These are phyloP conservation scores for Talaromyces funiculosus DNA, from an alignment of 2,329 filamentous ascomycete genomes.

Conservation along the genomic window DNA sequence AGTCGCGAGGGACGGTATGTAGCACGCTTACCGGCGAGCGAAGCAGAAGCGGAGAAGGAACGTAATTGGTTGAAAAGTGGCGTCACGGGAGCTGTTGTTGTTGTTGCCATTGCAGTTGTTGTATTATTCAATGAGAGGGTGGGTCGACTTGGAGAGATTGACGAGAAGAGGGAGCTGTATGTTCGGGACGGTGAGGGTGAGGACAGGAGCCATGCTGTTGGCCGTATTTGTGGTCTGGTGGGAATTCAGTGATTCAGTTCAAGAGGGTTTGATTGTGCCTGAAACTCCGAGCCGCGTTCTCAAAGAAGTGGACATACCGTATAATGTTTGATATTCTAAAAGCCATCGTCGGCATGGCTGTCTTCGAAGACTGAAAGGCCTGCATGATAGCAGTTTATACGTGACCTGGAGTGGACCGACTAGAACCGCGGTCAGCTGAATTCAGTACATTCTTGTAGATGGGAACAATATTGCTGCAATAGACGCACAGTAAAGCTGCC, in stretches of 20 bases:
- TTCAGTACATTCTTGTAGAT: neutral
- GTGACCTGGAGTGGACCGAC: neutral
- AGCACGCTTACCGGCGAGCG: constrained; percentile 42
- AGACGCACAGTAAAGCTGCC: neutral
- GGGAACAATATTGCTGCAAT: neutral
- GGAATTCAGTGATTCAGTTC: neutral
- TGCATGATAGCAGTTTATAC: constrained; percentile 23
- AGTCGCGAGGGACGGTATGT: constrained; percentile 57
- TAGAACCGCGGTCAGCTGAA: neutral
- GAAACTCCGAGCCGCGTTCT: no score
- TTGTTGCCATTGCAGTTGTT: neutral
- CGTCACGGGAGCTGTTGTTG: neutral
- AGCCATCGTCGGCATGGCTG: constrained; percentile 23
- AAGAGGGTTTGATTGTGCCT: no score
- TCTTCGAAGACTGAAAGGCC: constrained; percentile 27
- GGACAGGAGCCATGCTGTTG: neutral
- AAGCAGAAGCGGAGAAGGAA: constrained; percentile 41
- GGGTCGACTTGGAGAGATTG: neutral
- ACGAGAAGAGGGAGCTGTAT: constrained; percentile 1
- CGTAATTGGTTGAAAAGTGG: constrained; percentile 27
- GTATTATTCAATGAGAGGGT: neutral
- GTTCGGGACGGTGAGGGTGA: neutral
- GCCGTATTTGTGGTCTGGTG: constrained; percentile 3
- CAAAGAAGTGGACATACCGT: neutral
- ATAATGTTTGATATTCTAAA: constrained; percentile 13